phyloP scores from a whole-genome alignment of 768 basidiomycete species.

The Tricholomella constricta region DNA sequence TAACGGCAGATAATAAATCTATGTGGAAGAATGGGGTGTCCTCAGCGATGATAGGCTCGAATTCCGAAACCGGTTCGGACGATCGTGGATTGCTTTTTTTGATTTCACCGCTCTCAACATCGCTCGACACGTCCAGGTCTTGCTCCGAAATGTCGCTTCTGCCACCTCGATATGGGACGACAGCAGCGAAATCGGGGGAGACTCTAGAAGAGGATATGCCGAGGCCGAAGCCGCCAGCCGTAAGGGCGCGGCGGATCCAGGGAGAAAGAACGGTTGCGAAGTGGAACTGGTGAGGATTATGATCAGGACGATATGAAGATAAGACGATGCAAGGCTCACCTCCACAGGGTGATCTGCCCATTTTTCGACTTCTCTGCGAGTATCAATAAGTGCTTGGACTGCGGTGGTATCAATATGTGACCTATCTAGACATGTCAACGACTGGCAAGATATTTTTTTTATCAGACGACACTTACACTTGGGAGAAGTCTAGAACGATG shows the following conservation, averaged over 20 bases:
- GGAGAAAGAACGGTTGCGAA: conserved; percentile 91
- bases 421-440: conserved; percentile 35
- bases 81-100: conserved; percentile 29
- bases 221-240: conserved; percentile 89
- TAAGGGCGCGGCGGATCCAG: conserved; percentile 88
- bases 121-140: conserved; percentile 26
- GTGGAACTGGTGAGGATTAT: conserved; percentile 66
- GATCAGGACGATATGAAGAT: neutral
- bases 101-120: conserved; percentile 35
- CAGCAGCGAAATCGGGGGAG: conserved; percentile 70
- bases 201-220: conserved; percentile 46
- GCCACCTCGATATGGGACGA: conserved; percentile 65
- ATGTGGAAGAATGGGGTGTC: conserved; percentile 91
- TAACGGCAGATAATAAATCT: conserved; percentile 73
- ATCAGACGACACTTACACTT: conserved; percentile 53
- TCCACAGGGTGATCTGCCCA: conserved; percentile 81
- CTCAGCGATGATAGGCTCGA: conserved; percentile 44
- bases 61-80: conserved; percentile 19
- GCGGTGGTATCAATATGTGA: conserved; percentile 92
- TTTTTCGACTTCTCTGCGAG: conserved; percentile 82
- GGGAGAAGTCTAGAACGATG: conserved; percentile 88
- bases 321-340: conserved; percentile 35
- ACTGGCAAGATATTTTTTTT: neutral
- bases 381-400: conserved; percentile 88
- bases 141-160: conserved; percentile 29